Conservation (phyloP, 805 yeast species). For the Metschnikowia reukaufii region DNA sequence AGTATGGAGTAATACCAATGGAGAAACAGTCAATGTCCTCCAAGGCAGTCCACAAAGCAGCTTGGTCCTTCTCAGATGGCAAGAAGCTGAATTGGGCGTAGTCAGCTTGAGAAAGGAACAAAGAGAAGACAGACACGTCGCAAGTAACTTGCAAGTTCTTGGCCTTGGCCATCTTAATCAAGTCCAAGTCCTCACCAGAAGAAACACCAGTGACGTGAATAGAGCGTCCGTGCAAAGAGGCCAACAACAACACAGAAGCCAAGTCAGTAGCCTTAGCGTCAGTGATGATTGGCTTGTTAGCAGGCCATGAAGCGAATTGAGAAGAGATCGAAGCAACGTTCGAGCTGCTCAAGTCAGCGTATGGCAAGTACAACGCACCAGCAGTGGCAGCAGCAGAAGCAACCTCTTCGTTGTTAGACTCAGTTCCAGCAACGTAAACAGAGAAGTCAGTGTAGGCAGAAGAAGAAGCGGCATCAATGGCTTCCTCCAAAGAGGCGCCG, state of each 20-base stretch:
- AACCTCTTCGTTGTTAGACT: constrained; percentile 60
- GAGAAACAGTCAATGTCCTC: constrained; percentile 81
- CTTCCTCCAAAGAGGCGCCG: constrained; percentile 62
- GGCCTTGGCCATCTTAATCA: constrained; percentile 81
- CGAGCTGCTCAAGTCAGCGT: constrained; percentile 64
- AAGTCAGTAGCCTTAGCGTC: constrained; percentile 90
- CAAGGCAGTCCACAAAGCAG: constrained; percentile 75
- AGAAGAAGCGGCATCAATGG: constrained; percentile 54
- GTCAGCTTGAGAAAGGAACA: constrained; percentile 72
- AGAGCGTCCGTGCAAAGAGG: constrained; percentile 79
- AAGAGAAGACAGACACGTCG: constrained; percentile 79
- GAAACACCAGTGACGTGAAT: constrained; percentile 89
- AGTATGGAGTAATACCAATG: constrained; percentile 75
- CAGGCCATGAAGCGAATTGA: constrained; percentile 84
- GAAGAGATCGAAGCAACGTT: constrained; percentile 77
- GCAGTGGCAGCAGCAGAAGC: constrained; percentile 63
- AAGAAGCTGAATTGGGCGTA: constrained; percentile 70
- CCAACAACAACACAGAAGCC: constrained; percentile 88
- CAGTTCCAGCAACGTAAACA: constrained; percentile 80
- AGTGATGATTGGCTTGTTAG: constrained; percentile 77
- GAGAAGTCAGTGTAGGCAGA: constrained; percentile 80
- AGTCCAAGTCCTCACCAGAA: constrained; percentile 74
- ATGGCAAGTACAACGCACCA: constrained; percentile 80
- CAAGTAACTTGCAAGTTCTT: constrained; percentile 83
- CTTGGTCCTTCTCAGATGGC: constrained; percentile 81